A percentile compares a stretch with the other conserved stretches of the same genome.
Conservation (phyloP, 768 basidiomycete species). For the Suillus tomentosus region DNA sequence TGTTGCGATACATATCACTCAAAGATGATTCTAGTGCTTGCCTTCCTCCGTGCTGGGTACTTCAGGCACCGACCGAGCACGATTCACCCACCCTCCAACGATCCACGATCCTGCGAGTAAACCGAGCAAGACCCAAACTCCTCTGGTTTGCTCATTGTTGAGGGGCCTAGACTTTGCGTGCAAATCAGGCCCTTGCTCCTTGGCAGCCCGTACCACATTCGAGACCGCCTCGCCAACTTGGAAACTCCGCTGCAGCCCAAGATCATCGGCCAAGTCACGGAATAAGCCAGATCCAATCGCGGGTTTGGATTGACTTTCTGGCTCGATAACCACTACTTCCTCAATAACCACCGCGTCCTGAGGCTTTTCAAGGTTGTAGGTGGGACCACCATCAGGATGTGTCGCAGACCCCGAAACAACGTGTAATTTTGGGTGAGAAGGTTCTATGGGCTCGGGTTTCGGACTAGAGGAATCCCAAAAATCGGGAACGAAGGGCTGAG, state of each 20-base stretch:
- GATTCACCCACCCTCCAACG: conserved; percentile 38
- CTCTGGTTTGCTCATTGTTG: conserved; percentile 46
- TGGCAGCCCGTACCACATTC: conserved; percentile 9
- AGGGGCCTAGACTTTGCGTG: conserved; percentile 34
- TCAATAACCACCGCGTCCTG: conserved; percentile 13
- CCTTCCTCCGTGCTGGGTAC: conserved; percentile 16
- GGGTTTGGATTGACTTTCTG: conserved; percentile 18
- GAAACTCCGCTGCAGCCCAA: conserved; percentile 38
- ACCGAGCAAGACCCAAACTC: conserved; percentile 50
- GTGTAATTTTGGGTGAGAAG: conserved; percentile 47
- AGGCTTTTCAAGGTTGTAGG: conserved; percentile 39
- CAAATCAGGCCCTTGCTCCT: conserved; percentile 23
- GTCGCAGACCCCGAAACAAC: conserved; percentile 50
- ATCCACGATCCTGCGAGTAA: conserved; percentile 52
- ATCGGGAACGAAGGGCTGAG: conserved; percentile 61
- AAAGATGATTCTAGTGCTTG: conserved; percentile 20
- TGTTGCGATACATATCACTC: neutral
- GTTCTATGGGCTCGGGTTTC: conserved; percentile 30
- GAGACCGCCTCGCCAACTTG: conserved; percentile 24
- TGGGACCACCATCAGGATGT: conserved; percentile 50
- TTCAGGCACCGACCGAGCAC: conserved; percentile 14
- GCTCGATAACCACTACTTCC: conserved; percentile 1
- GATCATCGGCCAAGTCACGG: conserved; percentile 39
- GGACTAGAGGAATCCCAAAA: conserved; percentile 54
- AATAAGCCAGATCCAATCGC: conserved; percentile 26